Percentiles rank a stretch among this genome's conserved stretches.
Evolutionary conservation across 805 yeast species (phyloP).

Genomic region (Pichia nanzhaoensis): DNA sequence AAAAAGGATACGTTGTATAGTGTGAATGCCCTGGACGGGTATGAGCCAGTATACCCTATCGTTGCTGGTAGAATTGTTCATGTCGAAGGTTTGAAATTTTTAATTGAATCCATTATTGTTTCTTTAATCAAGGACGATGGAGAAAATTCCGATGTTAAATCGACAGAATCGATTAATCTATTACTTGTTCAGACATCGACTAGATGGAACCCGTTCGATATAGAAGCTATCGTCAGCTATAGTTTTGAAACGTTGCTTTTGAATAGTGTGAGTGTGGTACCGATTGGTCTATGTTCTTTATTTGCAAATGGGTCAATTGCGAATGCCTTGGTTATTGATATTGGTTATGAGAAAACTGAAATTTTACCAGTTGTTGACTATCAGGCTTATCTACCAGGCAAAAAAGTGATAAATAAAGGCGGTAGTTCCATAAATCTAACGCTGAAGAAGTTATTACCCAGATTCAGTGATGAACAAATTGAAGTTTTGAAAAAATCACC

Average conservation of each 20-base stretch:
- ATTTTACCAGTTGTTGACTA: constrained; percentile 75
- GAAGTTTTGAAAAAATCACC: constrained; percentile 68
- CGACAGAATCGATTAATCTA: constrained; percentile 50
- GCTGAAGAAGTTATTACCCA: constrained; percentile 50
- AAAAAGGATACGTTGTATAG: background rate
- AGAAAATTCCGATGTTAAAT: constrained; percentile 1
- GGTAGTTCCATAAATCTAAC: constrained; percentile 55
- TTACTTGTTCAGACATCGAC: constrained; percentile 54
- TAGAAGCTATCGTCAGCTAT: constrained; percentile 68
- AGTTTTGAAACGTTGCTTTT: constrained; percentile 68
- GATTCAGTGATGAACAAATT: constrained; percentile 49
- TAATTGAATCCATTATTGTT: constrained; percentile 45
- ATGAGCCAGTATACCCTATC: constrained; percentile 48
- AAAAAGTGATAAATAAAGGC: constrained; percentile 39
- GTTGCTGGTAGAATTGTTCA: constrained; percentile 57
- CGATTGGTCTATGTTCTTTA: constrained; percentile 59
- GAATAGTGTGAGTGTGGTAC: constrained; percentile 64
- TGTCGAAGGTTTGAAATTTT: constrained; percentile 61
- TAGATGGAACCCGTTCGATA: constrained; percentile 60
- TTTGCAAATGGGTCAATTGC: constrained; percentile 65
- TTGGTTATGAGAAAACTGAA: constrained; percentile 72
- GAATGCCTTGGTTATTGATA: constrained; percentile 69
- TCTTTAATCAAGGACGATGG: constrained; percentile 35
- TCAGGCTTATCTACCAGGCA: constrained; percentile 51
- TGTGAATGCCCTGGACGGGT: background rate